These are phyloP conservation scores for Candida sanyaensis DNA, from an alignment of 1,139 yeast genomes.

Conservation along the genomic window DNA sequence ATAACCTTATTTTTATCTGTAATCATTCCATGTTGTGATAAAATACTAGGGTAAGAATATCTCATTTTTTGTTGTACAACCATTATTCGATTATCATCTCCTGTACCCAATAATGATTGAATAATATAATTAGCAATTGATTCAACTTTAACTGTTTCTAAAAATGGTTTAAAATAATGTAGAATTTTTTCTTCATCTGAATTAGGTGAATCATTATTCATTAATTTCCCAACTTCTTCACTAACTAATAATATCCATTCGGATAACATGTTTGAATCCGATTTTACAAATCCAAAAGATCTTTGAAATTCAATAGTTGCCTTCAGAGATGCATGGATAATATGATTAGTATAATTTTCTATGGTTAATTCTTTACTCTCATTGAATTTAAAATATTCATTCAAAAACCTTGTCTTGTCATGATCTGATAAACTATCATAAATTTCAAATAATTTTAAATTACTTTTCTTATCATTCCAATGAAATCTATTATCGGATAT, in stretches of 20 bases:
- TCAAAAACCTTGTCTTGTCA: slow-evolving; percentile 20
- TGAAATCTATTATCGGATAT: slow-evolving; percentile 16
- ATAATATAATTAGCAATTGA: slow-evolving; percentile 8
- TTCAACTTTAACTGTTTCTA: slow-evolving; percentile 7
- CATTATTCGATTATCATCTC: not conserved
- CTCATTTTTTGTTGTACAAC: slow-evolving; percentile 5
- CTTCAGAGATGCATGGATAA: slow-evolving; percentile 9
- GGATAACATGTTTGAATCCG: not conserved
- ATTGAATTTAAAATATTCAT: slow-evolving; percentile 26
- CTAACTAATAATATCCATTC: slow-evolving; percentile 9
- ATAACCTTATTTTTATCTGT: not conserved
- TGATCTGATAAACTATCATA: slow-evolving; percentile 8
- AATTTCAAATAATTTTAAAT: slow-evolving; percentile 5
- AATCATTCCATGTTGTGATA: not conserved
- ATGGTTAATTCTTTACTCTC: slow-evolving; percentile 25
- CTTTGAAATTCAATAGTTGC: slow-evolving; percentile 1
- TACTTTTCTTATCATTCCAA: slow-evolving; percentile 10
- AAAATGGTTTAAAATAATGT: slow-evolving; percentile 9
- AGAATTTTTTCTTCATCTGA: slow-evolving; percentile 8
- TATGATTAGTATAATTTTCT: slow-evolving; percentile 18
- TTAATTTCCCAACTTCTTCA: slow-evolving; percentile 15
- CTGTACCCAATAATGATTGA: slow-evolving; percentile 6
- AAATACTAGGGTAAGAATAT: slow-evolving; percentile 4
- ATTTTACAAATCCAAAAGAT: not conserved
- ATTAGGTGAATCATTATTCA: slow-evolving; percentile 11